Evolutionary conservation across 192 early-diverging fungal species (phyloP), one percentile per base, ranked within the genome.

Genomic region (Cetraspora pellucida): DNA sequence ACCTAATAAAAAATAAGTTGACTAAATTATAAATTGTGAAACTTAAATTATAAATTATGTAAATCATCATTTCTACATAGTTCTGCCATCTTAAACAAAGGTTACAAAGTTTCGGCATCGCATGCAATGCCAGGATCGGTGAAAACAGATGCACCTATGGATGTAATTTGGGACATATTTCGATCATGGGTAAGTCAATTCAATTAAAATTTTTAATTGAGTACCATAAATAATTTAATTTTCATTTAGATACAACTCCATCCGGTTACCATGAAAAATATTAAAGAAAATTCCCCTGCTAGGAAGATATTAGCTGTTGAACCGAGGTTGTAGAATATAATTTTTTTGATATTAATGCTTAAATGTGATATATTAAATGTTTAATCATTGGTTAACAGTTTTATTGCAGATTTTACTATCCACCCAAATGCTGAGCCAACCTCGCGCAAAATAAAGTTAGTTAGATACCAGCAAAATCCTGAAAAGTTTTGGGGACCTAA

Each of bases 401-500:
- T 88, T 64, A 84, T 89, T 37, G 92, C 91, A 28, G 89, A 93
- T 75, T 99, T 97, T 81, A 87, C 81, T 25, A 72, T 76, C 25
- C 93, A 96, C 79, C 85, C 89, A 45, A 85, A 93, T 17, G 90
- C 92, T 0, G 86, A 90, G 60, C 90, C 95, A 1, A 87, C 90
- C 44, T 95, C 94, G 16, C 84, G 91, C 63, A 91, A 90, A 63
- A 85, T 90, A 31, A 91, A 94, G 74, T 88, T 99, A 9, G 95
- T 97, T 28, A 89, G 98, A 72, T 98, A 92, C 82, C 97, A 99
- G 80, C 83, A 93, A 71, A 99, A 99, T 78, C 98, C 98, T n/a
- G 90, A 91, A 25, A 91, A 91, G 72, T 89, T 94, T 82, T 99
- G 98, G 98, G 98, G 98, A 0, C 98, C 98, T 50, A 97, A 96